These are phyloP conservation scores for Spergularia bocconei DNA, from an alignment of 148 eudicot genomes.

Conservation along the genomic window DNA sequence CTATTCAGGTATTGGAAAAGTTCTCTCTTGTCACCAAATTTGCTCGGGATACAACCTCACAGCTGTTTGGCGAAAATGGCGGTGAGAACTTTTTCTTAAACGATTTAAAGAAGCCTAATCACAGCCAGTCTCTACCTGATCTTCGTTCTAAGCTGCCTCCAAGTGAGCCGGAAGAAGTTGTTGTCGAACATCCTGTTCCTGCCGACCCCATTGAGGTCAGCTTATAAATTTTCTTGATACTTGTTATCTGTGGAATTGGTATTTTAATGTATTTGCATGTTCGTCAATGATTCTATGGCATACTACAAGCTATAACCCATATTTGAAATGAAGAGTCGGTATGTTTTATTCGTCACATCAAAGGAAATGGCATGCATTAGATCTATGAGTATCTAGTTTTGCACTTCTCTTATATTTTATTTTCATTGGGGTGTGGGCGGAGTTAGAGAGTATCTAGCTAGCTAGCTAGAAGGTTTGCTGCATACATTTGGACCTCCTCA, in stretches of 20 bases:
- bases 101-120: conserved; percentile 52
- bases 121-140: conserved; percentile 43
- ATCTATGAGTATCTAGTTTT: neutral
- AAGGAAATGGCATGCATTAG: neutral
- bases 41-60: conserved; percentile 98
- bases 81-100: conserved; percentile 46
- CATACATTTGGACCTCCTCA: neutral
- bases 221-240: neutral
- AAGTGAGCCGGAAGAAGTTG: conserved; percentile 37
- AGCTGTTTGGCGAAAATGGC: conserved; percentile 70
- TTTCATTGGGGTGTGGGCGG: neutral
- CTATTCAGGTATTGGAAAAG: conserved; percentile 91
- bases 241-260: neutral
- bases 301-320: neutral
- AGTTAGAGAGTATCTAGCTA: neutral
- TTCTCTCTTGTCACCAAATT: conserved; percentile 95
- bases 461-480: neutral
- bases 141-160: conserved; percentile 29
- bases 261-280: neutral
- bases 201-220: conserved; percentile 83
- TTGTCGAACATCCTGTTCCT: conserved; percentile 52
- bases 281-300: neutral
- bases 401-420: neutral
- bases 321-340: neutral
- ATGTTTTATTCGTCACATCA: neutral